Base-by-base conservation (phyloP, 1,284 basidiomycete genomes). In the Apiotrichum sp. region DNA sequence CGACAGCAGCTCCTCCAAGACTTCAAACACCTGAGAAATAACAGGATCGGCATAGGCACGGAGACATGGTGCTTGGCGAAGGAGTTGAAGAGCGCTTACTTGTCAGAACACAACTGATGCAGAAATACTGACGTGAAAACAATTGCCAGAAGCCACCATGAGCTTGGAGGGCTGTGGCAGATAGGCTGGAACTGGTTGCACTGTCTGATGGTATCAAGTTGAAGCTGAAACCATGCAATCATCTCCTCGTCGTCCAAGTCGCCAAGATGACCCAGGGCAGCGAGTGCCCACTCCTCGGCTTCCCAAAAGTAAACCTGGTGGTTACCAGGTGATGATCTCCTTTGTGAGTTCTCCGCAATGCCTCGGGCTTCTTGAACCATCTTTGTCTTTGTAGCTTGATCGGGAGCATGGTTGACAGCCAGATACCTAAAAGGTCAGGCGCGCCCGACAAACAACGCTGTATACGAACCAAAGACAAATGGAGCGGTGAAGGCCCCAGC, bases 401-500 rank as follows among this genome's bases (percentile, higher is more conserved):
- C 45, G n/a, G 46, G 45, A 4, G 44, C 32, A 31, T 33, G 32
- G 36, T 45, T 52, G 2, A 59, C 47, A 0, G 58, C 52, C 13
- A 14, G 33, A 40, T 57, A 53, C 57, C 62, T 62, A n/a, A 22
- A 22, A 22, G 22, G 22, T 22, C 22, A 22, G 22, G 22, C 22
- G 22, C 22, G 22, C 22, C 22, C 6, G 8, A 22, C 55, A 6
- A 48, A 46, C 22, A 22, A 3, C 10, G 6, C 11, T 8, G 7
- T n/a, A 2, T 48, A 34, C 56, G 60, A 33, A 67, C 67, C 65
- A 69, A 0, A 70, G 49, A 7, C 60, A 53, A 16, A 65, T 52
- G 6, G 61, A 47, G 2, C 66, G 60, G 56, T 64, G 68, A 14
- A 69, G 59, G 0, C 58, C 50, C 66, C 69, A 67, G 13, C 59